These are phyloP conservation scores for Tetracentron sinense DNA, from an alignment of 164 flowering plant genomes.

Conservation along the genomic window DNA sequence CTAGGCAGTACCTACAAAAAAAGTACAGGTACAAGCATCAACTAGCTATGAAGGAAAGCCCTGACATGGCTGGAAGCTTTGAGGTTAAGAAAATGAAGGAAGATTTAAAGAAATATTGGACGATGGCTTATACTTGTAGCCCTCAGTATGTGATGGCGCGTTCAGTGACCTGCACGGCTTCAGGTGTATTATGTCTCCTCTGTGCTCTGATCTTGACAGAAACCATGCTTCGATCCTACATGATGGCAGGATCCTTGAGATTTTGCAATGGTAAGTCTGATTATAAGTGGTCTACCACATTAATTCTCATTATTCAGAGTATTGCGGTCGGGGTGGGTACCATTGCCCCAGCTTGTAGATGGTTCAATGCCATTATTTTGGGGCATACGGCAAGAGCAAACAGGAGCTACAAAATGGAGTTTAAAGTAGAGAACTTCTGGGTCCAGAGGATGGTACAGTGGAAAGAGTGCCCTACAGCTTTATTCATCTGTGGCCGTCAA, in stretches of 20 bases:
- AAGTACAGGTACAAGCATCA: conserved; percentile 33
- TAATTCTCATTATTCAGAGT: conserved; percentile 36
- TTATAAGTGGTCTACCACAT: conserved; percentile 50
- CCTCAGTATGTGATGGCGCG: conserved; percentile 65
- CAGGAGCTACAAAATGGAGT: conserved; percentile 10
- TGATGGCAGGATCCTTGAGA: conserved; percentile 24
- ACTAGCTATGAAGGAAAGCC: conserved; percentile 28
- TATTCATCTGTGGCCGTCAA: conserved; percentile 19
- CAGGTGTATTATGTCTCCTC: conserved; percentile 50
- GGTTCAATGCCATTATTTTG: conserved; percentile 41
- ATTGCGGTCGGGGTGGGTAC: conserved; percentile 44
- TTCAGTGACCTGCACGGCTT: conserved; percentile 47
- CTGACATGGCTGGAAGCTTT: not conserved
- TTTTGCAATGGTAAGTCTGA: conserved; percentile 55
- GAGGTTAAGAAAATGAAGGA: conserved; percentile 26
- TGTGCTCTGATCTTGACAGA: conserved; percentile 36
- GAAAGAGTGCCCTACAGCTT: conserved; percentile 34
- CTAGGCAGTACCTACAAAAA: conserved; percentile 28
- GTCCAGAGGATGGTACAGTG: conserved; percentile 30
- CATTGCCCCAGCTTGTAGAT: conserved; percentile 48
- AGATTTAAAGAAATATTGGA: conserved; percentile 42
- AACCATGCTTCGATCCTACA: conserved; percentile 35
- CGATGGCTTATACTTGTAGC: conserved; percentile 57
- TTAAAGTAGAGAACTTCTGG: conserved; percentile 45
- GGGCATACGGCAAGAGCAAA: conserved; percentile 31